Evolutionary conservation across 345 rosid species (phyloP).

Genomic region (Populus tremula): DNA sequence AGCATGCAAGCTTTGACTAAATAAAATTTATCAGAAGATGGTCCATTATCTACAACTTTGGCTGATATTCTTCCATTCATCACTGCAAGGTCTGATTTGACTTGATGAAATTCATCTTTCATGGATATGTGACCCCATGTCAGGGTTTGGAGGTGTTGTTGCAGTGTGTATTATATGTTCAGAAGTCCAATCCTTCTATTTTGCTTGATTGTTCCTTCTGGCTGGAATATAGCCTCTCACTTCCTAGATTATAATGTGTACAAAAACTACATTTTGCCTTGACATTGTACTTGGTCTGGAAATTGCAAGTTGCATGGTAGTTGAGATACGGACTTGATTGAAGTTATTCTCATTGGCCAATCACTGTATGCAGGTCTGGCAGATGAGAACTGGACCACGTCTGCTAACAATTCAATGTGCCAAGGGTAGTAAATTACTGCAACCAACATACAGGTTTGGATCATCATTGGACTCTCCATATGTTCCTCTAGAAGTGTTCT

Average conservation of each 20-base stretch:
- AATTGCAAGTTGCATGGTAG: too few species aligned
- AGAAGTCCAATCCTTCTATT: not conserved
- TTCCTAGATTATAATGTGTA: not conserved
- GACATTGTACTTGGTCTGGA: not conserved
- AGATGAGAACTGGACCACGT: conserved; percentile 95
- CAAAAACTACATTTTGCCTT: not conserved
- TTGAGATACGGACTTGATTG: not conserved
- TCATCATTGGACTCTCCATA: conserved; percentile 61
- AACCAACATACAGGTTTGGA: conserved; percentile 85
- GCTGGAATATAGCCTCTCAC: not conserved
- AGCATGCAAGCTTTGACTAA: not conserved
- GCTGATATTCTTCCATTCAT: not conserved
- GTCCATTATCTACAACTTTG: not conserved
- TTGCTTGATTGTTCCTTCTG: not conserved
- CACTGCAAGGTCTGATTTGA: not conserved
- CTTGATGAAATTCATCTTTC: not conserved
- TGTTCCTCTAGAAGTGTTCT: conserved; percentile 74
- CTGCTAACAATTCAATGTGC: conserved; percentile 66
- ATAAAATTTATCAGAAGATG: not conserved
- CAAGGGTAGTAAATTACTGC: conserved; percentile 74
- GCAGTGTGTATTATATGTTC: not conserved
- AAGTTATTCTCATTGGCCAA: not conserved
- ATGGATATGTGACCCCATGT: not conserved
- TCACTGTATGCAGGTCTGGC: conserved; percentile 73
- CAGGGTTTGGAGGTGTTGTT: not conserved